Evolutionary conservation across 2,329 filamentous ascomycete species (phyloP), one percentile per base, ranked within the genome.

Genomic region (Fusarium haematococcum): DNA sequence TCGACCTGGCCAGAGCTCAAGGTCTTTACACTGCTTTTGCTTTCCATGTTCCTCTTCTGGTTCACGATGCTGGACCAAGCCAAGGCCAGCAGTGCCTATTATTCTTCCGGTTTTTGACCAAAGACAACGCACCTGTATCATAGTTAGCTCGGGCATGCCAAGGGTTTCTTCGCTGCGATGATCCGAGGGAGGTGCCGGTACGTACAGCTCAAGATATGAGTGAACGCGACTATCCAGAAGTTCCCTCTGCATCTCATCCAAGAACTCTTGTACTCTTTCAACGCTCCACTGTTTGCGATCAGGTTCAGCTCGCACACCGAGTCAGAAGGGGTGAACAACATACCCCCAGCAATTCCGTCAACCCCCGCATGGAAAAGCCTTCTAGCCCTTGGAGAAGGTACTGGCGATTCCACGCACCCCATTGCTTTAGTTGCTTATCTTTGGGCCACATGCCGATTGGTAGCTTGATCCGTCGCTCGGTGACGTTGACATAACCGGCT

Each of bases 171-270:
- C 6, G 16, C 6, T 10, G 16, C 11, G 6, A 39, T 37, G 23
- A 41, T 32, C 20, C 4, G 18, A 14, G 18, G 6, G 11, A 16
- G 18, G 20, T 39, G 48, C 6, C n/a, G 23, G 23, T 41, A 43
- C 57, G 37, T 43, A 60, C 57, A 60, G n/a, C 57, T 60, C 57
- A n/a, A 60, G 39, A 43, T 60, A 60, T 43, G 57, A 41, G 57
- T 60, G 57, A 41, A 60, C 57, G 18, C 37, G 27, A 14, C 57
- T 60, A 60, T 60, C 37, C 57, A 60, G 16, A 4, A 60, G 37
- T 39, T 60, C 57, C 11, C 14, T 60, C 11, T 60, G 57, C 57
- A 60, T 60, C 25, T 60, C 57, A 6, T 60, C 37, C 35, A 60
- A 20, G 25, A 39, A 60, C 1, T 23, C 35, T 20, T 43, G 37